Base-by-base conservation (phyloP, 495 filamentous ascomycete genomes). In the Aspergillus steynii region DNA sequence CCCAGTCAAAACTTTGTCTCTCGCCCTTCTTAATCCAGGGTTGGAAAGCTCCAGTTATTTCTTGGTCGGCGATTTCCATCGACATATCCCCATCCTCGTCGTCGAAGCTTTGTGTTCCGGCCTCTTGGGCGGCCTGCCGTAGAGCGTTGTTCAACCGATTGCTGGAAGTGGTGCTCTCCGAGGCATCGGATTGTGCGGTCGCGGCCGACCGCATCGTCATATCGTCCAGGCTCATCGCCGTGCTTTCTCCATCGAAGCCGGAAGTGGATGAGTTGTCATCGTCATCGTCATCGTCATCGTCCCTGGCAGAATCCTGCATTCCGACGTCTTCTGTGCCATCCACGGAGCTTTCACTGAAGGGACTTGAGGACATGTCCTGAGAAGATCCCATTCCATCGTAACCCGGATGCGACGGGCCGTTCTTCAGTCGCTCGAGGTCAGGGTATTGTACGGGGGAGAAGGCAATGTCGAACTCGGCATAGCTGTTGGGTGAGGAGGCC, bases 51-150 rank as follows among this genome's bases (percentile, higher is more conserved):
- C 85, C 83, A 7, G 91, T 92, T 58, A 96, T 87, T 57, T 93
- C 86, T 61, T 95, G 90, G 57, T 91, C 88, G 6, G 89, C 90
- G 49, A 92, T 86, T 53, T 91, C 90, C 73, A 90, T 83, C 2
- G 83, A 84, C 59, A 90, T 80, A 10, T 90, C 85, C 27, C 76
- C 80, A 57, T 82, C 77, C 47, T 85, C 83, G 54, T 88, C 84
- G 54, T 84, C 85, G 47, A 88, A 77, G 20, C 78, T 80, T 55
- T 81, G 76, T 0, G 86, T 90, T 20, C 86, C 90, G 29, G 93
- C 92, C 68, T 85, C 83, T 51, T 82, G 83, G 7, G 90, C 85
- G 4, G 93, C 93, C 61, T 88, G 84, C 52, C 86, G 83, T n/a
- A 97, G 77, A 45, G 86, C 87, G 53, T 90, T 85, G 56, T 97